Evolutionary conservation across 257 asterid species (phyloP), one percentile per base, ranked within the genome.

Genomic region (Thymus mandschuricus): DNA sequence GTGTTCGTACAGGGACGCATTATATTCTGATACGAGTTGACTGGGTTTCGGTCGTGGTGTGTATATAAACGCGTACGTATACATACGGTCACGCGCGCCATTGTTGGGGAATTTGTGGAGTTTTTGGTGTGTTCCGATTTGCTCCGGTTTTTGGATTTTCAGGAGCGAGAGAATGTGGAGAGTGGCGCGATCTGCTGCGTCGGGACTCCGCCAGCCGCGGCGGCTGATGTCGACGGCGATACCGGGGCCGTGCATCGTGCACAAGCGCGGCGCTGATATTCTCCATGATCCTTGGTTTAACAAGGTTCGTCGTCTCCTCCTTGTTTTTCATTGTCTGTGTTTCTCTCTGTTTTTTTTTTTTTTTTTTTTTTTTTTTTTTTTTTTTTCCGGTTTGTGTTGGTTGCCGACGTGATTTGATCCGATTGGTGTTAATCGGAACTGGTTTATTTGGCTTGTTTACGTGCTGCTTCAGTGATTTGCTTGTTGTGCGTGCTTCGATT

Each of bases 221-320:
- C 80, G 88, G 81, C 75, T 85, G 77, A 71, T 84, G 84, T 85
- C 97, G 75, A 86, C 91, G 64, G 90, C 90, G 81, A 92, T 92
- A 74, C 86, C 99, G 31, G 95, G 93, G 52, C 96, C 98, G 41
- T 88, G 90, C 76, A 92, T 95, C 27, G 91, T 95, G 64, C 97
- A 89, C 80, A 95, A 95, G 86, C 98, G 97, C 54, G 99, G 99
- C 50, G 83, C 99, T 52, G 99, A 95, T 81, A 89, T 95, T 77
- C 96, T 95, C 41, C 99, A 95, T 76, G 98, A 95, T 83, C 99
- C 98, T 6, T 89, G 96, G 98, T 95, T 89, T 76, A 95, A 95
- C 75, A 95, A 95, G 99, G 99, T 92, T 48, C 43, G 11, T 44
- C 60, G 35, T 33, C 29, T 40, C 59, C 15, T 27, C 21, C 21